These are phyloP conservation scores for Sarcodon aspratus DNA, from an alignment of 768 basidiomycete genomes.

Conservation along the genomic window DNA sequence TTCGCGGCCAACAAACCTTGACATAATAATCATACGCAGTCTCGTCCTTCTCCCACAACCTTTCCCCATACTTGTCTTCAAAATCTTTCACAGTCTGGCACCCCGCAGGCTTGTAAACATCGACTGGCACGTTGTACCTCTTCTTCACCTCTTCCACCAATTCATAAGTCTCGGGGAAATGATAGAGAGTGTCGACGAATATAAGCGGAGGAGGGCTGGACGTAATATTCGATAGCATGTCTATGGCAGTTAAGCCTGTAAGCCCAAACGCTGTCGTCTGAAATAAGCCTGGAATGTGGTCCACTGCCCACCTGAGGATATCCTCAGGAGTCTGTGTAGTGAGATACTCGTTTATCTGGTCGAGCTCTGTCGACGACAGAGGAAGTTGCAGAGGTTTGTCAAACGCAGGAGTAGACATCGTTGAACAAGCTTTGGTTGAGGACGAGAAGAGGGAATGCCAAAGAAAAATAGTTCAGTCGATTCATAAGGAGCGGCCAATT, in stretches of 20 bases:
- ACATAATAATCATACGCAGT: conserved; percentile 82
- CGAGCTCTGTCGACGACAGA: conserved; percentile 44
- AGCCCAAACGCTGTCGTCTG: conserved; percentile 97
- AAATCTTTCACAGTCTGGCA: conserved; percentile 64
- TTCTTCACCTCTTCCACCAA: conserved; percentile 75
- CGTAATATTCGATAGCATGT: conserved; percentile 86
- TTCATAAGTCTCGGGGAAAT: conserved; percentile 88
- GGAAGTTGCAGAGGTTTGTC: conserved; percentile 43
- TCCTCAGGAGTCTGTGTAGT: conserved; percentile 64
- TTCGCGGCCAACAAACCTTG: conserved; percentile 36
- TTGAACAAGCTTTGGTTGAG: too few relatives aligned
- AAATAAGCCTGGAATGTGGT: conserved; percentile 66
- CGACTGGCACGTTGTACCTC: conserved; percentile 61
- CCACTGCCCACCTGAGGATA: conserved; percentile 78
- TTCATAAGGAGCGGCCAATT: too few relatives aligned
- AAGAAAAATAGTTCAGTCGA: too few relatives aligned
- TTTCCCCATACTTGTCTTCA: conserved; percentile 66
- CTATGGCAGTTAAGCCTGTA: conserved; percentile 86
- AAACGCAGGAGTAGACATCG: conserved; percentile 14
- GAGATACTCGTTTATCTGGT: conserved; percentile 65
- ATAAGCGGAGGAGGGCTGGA: conserved; percentile 67
- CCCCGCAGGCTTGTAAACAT: conserved; percentile 69
- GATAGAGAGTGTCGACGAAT: conserved; percentile 95
- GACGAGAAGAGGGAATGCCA: too few relatives aligned
- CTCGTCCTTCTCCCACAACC: conserved; percentile 84